These are phyloP conservation scores for Globisporangium barbulae DNA, from an alignment of 352 stramenopile genomes.

Conservation along the genomic window DNA sequence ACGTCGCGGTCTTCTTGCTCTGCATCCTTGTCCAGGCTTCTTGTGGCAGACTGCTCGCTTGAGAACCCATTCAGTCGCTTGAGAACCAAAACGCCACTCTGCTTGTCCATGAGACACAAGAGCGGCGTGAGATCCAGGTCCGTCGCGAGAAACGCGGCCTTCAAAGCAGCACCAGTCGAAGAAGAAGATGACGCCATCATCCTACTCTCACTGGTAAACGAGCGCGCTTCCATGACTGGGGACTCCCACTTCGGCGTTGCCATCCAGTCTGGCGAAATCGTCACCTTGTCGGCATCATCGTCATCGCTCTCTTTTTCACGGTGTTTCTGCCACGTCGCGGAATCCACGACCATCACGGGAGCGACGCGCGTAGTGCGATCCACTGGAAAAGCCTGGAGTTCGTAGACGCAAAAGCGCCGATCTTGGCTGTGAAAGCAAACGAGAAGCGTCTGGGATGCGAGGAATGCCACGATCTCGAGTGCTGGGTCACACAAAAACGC, in stretches of 20 bases:
- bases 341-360: conserved; percentile 37
- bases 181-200: conserved; percentile 5
- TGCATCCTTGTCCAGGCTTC: background rate
- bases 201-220: conserved; percentile 5
- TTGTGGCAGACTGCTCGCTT: background rate
- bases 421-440: conserved; percentile 50
- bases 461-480: conserved; percentile 47
- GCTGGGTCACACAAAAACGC: conserved; percentile 48
- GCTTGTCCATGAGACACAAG: conserved; percentile 47
- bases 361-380: background rate
- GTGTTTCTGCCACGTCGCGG: conserved; percentile 35
- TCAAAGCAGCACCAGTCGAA: conserved; percentile 6
- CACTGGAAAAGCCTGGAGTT: conserved; percentile 21
- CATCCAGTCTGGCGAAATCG: conserved; percentile 46
- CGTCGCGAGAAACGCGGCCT: conserved; percentile 38
- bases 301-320: conserved; percentile 28
- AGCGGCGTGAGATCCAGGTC: conserved; percentile 19
- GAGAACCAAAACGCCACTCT: conserved; percentile 29
- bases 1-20: background rate
- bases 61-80: conserved; percentile 20
- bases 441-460: conserved; percentile 30
- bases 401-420: conserved; percentile 50
- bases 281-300: conserved; percentile 18
- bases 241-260: conserved; percentile 31
- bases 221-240: conserved; percentile 14